Evolutionary conservation across 148 eudicot genomes (phyloP), one percentile per base, ranked within the genome.

Genomic region (Rhododendron ferrugineum): DNA sequence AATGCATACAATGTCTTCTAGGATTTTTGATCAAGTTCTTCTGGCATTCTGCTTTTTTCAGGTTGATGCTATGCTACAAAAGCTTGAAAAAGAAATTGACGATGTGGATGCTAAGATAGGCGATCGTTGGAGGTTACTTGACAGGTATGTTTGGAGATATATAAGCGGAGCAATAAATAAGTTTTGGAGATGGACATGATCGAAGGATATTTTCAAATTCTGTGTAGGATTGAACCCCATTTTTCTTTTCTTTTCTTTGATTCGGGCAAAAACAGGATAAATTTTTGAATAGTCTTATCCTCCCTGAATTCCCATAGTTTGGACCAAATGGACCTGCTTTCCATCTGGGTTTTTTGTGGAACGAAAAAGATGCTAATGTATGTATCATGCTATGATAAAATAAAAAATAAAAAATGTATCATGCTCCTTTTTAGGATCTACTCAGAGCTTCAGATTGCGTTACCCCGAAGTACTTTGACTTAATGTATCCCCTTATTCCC

Each of bases 41-140:
- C 46, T 74, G 44, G 23, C 1, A 6, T 36, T 74, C 42, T 74
- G 44, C n/a, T 74, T 36, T 15, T 15, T 32, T 36, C 87, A 96
- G 98, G 96, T 96, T 85, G 98, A 94, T 91, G 93, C 93, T 49
- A 92, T 96, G 98, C 98, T 96, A 86, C 98, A 94, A 62, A 92
- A 92, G 68, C 96, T 96, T 87, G 98, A 96, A 87, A 94, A 94
- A 81, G 98, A 96, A 90, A 94, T 96, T 62, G 98, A 96, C 85
- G 96, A 94, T 85, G 98, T 96, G 76, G 98, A 96, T 93, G 94
- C 96, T 44, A 91, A 88, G 87, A 96, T 96, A 87, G 98, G 98
- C 66, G 93, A 96, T 84, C 91, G 96, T 36, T 94, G 96, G 96
- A 89, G 89, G 75, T 88, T 96, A 62, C 98, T 96, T 76, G 98